phyloP scores from a whole-genome alignment of 2,329 filamentous ascomycete genomes.

The Parascedosporium putredinis region DNA sequence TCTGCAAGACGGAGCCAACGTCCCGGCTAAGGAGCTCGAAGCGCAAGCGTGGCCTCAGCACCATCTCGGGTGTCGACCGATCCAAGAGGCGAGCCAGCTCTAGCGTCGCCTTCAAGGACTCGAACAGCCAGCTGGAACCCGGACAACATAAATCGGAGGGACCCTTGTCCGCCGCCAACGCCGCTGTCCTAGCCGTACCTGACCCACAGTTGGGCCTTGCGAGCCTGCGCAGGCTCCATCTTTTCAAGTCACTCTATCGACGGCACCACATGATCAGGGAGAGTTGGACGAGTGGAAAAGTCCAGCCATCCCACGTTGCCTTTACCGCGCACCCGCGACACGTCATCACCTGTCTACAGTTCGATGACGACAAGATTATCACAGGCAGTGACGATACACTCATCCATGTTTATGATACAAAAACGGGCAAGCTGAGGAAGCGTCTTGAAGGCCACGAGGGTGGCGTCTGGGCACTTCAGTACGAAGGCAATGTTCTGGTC shows the following conservation, averaged over 20 bases:
- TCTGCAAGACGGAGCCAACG: conserved; percentile 28
- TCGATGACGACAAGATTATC: conserved; percentile 95
- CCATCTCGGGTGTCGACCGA: conserved; percentile 34
- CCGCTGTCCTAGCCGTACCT: conserved; percentile 72
- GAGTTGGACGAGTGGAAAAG: conserved; percentile 80
- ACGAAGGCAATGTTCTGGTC: conserved; percentile 87
- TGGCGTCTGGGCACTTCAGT: conserved; percentile 94
- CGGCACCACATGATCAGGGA: conserved; percentile 83
- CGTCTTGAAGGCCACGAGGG: conserved; percentile 90
- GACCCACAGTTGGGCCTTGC: conserved; percentile 71
- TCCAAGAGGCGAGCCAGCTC: conserved; percentile 42
- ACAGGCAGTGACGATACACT: conserved; percentile 96
- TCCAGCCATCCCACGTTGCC: conserved; percentile 82
- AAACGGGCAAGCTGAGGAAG: conserved; percentile 74
- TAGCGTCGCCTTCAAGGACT: conserved; percentile 31
- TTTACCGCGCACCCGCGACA: conserved; percentile 89
- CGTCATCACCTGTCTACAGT: conserved; percentile 95
- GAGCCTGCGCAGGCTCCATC: conserved; percentile 71
- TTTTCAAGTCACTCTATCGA: conserved; percentile 94
- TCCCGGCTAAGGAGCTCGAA: conserved; percentile 41
- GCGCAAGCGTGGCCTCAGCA: conserved; percentile 42
- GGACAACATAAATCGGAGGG: conserved; percentile 59
- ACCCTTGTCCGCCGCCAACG: conserved; percentile 74
- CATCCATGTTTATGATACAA: conserved; percentile 96
- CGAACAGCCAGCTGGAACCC: conserved; percentile 27